A percentile compares a stretch with the other conserved stretches of the same genome.
These are phyloP conservation scores for Ogataea henricii DNA, from an alignment of 805 yeast species.

Conservation along the genomic window DNA sequence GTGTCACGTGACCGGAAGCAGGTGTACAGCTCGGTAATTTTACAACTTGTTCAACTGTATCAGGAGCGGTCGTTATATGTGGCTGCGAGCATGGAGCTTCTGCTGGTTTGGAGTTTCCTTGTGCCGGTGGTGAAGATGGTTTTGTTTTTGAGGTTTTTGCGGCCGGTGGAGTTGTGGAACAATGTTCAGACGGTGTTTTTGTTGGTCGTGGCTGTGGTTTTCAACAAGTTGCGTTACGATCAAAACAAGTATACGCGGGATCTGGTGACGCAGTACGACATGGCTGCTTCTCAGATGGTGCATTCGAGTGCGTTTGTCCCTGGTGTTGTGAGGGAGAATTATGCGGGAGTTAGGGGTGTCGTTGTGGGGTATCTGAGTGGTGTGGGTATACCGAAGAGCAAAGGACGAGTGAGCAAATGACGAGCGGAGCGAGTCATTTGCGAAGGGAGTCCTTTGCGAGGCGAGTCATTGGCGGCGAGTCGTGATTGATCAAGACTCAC, in stretches of 20 bases:
- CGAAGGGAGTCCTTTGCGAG: neutral
- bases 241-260: slow-evolving; percentile 57
- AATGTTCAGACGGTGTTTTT: slow-evolving; percentile 40
- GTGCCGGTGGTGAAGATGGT: slow-evolving; percentile 45
- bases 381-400: neutral
- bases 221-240: slow-evolving; percentile 61
- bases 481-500: no score
- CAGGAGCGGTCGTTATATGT: slow-evolving; percentile 45
- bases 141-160: slow-evolving; percentile 38
- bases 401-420: neutral
- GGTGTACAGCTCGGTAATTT: slow-evolving; percentile 34
- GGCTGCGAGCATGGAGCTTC: slow-evolving; percentile 51
- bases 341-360: slow-evolving; percentile 12
- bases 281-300: slow-evolving; percentile 40
- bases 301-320: slow-evolving; percentile 41
- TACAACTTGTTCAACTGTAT: slow-evolving; percentile 38
- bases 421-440: neutral
- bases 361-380: slow-evolving; percentile 13
- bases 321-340: slow-evolving; percentile 16
- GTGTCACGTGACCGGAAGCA: slow-evolving; percentile 28
- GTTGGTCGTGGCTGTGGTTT: slow-evolving; percentile 48
- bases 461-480: no score
- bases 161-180: slow-evolving; percentile 29
- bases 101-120: slow-evolving; percentile 41
- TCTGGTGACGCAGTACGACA: slow-evolving; percentile 49